Evolutionary conservation across 164 flowering plant genomes (phyloP), one percentile per base, ranked within the genome.

Genomic region (Piper betle): DNA sequence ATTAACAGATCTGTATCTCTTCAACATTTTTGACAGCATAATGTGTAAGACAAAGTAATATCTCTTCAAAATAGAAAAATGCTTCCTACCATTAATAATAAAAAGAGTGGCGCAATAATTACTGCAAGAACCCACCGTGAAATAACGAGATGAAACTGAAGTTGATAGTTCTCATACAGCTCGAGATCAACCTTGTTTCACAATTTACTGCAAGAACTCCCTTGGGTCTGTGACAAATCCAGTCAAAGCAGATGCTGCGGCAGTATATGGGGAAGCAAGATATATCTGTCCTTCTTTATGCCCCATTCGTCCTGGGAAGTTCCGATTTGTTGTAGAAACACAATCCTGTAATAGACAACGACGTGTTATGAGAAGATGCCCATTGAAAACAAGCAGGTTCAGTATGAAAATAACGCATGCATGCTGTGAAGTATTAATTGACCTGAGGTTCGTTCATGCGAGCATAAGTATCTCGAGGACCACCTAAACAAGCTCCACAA

Each of bases 281-380:
- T 93, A 90, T 43, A 93, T 84, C 72, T 93, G 88, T 53, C 96
- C 97, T 79, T 93, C 97, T 70, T 80, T 93, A 83, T 90, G 92
- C 25, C 99, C 99, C 97, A 91, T 93, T 61, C 96, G 77, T 0
- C 99, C 97, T 3, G 95, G 99, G 81, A 93, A 90, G 81, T 93
- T 93, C 74, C 99, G 80, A 61, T 90, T 93, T 15, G 99, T 93
- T 37, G 97, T 93, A 33, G 97, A 90, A 5, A 93, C 97, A 71
- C 97, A 90, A 6, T 90, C 97, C 99, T 90, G 60, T 6, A 58
- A 11, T 18, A 10, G 25, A 3, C 4, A 54, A 25, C 8, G 20
- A 4, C 8, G 4, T 54, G 18, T 54, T 25, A 54, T 18, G 57
- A 54, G 18, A n/a, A n/a, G 1, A 18, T 8, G 18, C 17, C 18